Conservation (phyloP, 805 yeast genomes). For the Barnettozyma sucrosica region DNA sequence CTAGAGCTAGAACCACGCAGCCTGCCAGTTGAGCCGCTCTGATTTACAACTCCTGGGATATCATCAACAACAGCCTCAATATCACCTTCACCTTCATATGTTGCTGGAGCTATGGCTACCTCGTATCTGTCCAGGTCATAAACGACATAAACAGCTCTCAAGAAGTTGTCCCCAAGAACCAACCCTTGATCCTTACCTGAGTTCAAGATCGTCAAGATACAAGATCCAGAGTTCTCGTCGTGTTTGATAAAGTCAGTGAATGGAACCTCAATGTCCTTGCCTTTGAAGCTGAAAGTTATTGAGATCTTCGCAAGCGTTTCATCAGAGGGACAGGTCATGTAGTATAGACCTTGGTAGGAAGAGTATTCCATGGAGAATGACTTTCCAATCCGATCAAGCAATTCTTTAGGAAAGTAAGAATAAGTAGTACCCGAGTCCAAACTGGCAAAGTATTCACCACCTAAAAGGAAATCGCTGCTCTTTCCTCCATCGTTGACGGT, state of each 20-base stretch:
- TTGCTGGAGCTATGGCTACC: conserved; percentile 43
- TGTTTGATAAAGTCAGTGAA: conserved; percentile 29
- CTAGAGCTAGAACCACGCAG: not conserved
- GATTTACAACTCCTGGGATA: conserved; percentile 43
- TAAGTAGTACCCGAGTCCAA: conserved; percentile 40
- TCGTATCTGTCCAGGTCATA: conserved; percentile 44
- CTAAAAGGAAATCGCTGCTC: not conserved
- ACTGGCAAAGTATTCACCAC: conserved; percentile 29
- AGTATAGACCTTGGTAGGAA: conserved; percentile 37
- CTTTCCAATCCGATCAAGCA: conserved; percentile 31
- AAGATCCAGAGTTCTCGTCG: conserved; percentile 25
- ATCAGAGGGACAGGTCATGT: conserved; percentile 36
- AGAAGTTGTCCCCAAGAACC: conserved; percentile 48
- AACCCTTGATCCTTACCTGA: conserved; percentile 35
- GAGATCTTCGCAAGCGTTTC: conserved; percentile 10
- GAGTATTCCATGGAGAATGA: conserved; percentile 41
- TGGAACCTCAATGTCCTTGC: conserved; percentile 46
- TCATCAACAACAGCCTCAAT: conserved; percentile 39
- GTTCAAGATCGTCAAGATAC: conserved; percentile 49
- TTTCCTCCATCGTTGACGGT: not conserved
- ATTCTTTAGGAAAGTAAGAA: conserved; percentile 37
- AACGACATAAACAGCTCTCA: conserved; percentile 47
- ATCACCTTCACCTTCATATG: conserved; percentile 29
- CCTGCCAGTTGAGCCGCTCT: not conserved
- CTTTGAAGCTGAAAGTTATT: conserved; percentile 43